Conservation (phyloP, 2,329 filamentous ascomycete species). For the Volutella citrinella region DNA sequence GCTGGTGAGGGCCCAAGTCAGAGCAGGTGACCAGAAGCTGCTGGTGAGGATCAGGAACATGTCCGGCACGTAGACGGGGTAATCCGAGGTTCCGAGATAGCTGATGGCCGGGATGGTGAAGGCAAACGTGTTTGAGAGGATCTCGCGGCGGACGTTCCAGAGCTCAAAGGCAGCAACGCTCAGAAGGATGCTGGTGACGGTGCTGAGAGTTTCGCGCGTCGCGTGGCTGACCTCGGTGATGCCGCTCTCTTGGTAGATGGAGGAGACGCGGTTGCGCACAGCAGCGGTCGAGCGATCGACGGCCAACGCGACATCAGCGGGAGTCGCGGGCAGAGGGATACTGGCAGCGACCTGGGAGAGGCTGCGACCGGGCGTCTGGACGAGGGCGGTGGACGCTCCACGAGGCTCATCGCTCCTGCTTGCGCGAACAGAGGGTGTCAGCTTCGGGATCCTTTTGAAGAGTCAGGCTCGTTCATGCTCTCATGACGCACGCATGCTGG, state of each 20-base stretch:
- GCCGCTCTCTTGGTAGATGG: slow-evolving; percentile 62
- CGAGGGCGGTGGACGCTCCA: slow-evolving; percentile 42
- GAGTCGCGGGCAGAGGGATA: slow-evolving; percentile 76
- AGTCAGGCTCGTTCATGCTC: too few species aligned
- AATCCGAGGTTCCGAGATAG: slow-evolving; percentile 53
- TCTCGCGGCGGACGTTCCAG: slow-evolving; percentile 63
- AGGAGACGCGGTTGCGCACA: slow-evolving; percentile 63
- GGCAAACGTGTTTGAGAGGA: slow-evolving; percentile 69
- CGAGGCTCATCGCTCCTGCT: slow-evolving; percentile 29
- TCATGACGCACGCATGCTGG: too few species aligned
- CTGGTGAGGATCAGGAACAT: slow-evolving; percentile 73
- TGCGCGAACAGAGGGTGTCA: too few species aligned
- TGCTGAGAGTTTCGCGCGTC: slow-evolving; percentile 68
- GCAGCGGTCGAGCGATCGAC: slow-evolving; percentile 70
- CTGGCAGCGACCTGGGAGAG: slow-evolving; percentile 53
- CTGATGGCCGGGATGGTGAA: slow-evolving; percentile 67
- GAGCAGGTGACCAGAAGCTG: slow-evolving; percentile 80
- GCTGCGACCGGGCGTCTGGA: slow-evolving; percentile 49
- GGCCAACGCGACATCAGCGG: slow-evolving; percentile 70
- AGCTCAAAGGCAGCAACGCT: slow-evolving; percentile 68
- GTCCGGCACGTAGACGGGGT: slow-evolving; percentile 71
- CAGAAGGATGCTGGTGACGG: slow-evolving; percentile 68
- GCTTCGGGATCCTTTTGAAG: too few species aligned
- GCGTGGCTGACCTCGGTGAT: slow-evolving; percentile 63
- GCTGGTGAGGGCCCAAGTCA: slow-evolving; percentile 73